Evolutionary conservation across 345 rosid genomes (phyloP), one percentile per base, ranked within the genome.

Genomic region (Pugionium cornutum): DNA sequence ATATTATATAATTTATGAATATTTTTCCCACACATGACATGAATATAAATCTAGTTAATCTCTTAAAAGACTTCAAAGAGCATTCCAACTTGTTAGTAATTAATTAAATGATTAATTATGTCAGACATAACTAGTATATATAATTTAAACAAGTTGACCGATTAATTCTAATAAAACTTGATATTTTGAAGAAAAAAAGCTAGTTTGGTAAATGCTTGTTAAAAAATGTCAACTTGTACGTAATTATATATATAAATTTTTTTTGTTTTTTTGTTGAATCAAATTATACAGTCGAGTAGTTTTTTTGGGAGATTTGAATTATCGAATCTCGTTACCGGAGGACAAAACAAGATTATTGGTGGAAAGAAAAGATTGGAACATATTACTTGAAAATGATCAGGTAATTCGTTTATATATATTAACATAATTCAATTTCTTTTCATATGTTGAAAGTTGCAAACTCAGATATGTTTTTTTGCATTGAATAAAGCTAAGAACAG

Each of bases 271-370:
- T 46, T 9, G 35, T 42, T 66, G 66, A 27, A 28, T n/a, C 56
- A 50, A 66, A 51, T 48, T 39, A 34, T 7, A 45, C 84, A 89
- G 97, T 26, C 84, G 80, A 51, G 82, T 89, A 18, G 51, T 89
- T 62, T 72, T 84, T 55, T 79, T 89, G 42, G 97, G 97, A 70
- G 97, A 89, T 69, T 80, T 87, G 77, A 89, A 89, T 64, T 89
- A 87, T 66, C 81, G 97, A 80, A 79, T 87, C 55, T 84, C 91
- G 9, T 69, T 89, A 28, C 84, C 86, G 1, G 94, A 89, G 69
- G 75, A 81, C 37, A 76, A 80, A 26, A 83, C 83, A 51, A 64
- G 89, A 45, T 65, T 51, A 53, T 66, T 89, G 64, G 95, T 87
- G 40, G 83, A 81, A 32, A 57, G 37, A 70, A 64, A 70, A 75